Evolutionary conservation across 2,329 filamentous ascomycete species (phyloP).

Genomic region (Acephala macrosclerotiorum): DNA sequence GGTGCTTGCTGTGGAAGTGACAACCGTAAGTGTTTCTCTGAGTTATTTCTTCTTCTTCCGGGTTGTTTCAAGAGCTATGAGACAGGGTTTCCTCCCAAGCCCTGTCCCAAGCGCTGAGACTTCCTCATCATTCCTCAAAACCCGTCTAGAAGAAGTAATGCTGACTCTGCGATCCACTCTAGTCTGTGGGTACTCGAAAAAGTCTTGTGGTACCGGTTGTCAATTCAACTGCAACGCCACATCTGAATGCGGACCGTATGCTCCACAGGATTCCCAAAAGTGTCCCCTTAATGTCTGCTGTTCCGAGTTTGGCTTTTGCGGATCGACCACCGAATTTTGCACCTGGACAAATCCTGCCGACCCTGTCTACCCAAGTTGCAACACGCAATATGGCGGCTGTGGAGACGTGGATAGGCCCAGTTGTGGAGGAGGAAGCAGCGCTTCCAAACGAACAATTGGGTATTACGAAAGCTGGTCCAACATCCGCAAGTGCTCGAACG

Average conservation of each 20-base stretch:
- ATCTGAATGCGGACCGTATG: slow-evolving; percentile 30
- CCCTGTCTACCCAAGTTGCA: too few relatives aligned
- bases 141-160: too few relatives aligned
- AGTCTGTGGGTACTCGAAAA: slow-evolving; percentile 25
- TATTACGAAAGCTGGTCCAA: slow-evolving; percentile 19
- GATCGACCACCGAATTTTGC: slow-evolving; percentile 43
- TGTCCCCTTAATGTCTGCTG: slow-evolving; percentile 32
- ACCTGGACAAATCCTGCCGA: slow-evolving; percentile 10
- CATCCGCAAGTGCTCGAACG: slow-evolving; percentile 18
- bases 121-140: too few relatives aligned
- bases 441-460: slow-evolving; percentile 1
- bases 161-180: too few relatives aligned
- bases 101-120: too few relatives aligned
- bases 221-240: slow-evolving; percentile 36
- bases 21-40: too few relatives aligned
- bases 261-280: slow-evolving; percentile 11
- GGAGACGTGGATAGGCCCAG: slow-evolving; percentile 17
- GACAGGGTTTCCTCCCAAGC: too few relatives aligned
- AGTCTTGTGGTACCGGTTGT: slow-evolving; percentile 37
- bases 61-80: too few relatives aligned
- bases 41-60: too few relatives aligned
- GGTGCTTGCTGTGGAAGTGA: too few relatives aligned
- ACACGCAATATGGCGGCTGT: too few relatives aligned
- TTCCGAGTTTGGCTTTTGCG: slow-evolving; percentile 43
- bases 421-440: slow-evolving; percentile 12